These are phyloP conservation scores for Canna indica DNA, from an alignment of 176 grass and related monocot genomes.

Conservation along the genomic window DNA sequence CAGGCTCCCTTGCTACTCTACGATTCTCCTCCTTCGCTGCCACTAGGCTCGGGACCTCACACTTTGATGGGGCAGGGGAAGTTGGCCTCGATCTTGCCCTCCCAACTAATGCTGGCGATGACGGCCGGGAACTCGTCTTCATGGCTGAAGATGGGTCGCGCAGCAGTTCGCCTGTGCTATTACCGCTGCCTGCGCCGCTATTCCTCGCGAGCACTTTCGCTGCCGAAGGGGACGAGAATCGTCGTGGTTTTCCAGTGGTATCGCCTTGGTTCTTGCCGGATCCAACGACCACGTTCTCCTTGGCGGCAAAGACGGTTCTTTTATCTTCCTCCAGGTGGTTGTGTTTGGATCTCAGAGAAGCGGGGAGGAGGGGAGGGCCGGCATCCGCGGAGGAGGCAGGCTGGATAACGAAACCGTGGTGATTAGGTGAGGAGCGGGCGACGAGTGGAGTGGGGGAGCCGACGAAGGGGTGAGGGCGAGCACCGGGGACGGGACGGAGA, in stretches of 20 bases:
- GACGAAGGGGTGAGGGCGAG: conserved; percentile 34
- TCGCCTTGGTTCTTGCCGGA: not conserved
- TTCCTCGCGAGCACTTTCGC: conserved; percentile 26
- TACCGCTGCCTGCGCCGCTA: not conserved
- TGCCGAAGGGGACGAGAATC: conserved; percentile 54
- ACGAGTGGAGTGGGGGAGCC: conserved; percentile 50
- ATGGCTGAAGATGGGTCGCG: conserved; percentile 25
- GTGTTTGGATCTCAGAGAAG: conserved; percentile 5
- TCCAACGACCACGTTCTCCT: conserved; percentile 34
- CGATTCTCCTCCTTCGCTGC: conserved; percentile 75
- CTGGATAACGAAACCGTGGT: conserved; percentile 60
- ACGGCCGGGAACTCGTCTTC: conserved; percentile 19
- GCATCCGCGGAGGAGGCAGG: conserved; percentile 35
- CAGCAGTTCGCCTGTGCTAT: not conserved
- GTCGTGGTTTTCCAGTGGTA: conserved; percentile 13
- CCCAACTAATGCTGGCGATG: conserved; percentile 26
- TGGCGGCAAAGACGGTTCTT: conserved; percentile 32
- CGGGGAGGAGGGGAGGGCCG: conserved; percentile 56
- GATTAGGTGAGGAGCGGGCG: conserved; percentile 28
- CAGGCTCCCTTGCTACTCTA: conserved; percentile 40
- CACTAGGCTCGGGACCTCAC: conserved; percentile 59
- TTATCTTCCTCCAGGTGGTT: not conserved
- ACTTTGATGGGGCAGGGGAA: conserved; percentile 76
- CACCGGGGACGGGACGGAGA: conserved; percentile 48
- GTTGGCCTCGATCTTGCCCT: conserved; percentile 31